These are phyloP conservation scores for Fusarium staphyleae DNA, from an alignment of 2,329 filamentous ascomycete species.

Conservation along the genomic window DNA sequence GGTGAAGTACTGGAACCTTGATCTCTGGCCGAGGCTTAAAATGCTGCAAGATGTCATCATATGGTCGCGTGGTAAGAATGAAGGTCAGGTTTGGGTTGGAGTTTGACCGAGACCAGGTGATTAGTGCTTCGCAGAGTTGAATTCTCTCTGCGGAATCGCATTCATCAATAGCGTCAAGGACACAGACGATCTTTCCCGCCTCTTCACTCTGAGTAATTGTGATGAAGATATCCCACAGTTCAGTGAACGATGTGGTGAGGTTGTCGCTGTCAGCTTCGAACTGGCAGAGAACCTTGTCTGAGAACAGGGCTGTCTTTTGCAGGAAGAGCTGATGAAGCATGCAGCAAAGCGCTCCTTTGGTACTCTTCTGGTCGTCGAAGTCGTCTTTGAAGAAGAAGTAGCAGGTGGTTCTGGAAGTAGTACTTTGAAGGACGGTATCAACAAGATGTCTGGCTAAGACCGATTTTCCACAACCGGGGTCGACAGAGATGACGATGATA, in stretches of 20 bases:
- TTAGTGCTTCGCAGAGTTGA: constrained; percentile 40
- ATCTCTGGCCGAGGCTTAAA: constrained; percentile 22
- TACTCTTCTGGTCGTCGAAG: constrained; percentile 45
- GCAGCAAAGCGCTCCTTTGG: constrained; percentile 43
- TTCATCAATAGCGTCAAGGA: constrained; percentile 54
- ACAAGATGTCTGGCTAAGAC: constrained; percentile 49
- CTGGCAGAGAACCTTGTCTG: constrained; percentile 26
- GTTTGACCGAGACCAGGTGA: constrained; percentile 7
- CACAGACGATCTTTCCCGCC: constrained; percentile 42
- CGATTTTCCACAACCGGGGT: constrained; percentile 55
- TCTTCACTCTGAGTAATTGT: constrained; percentile 9
- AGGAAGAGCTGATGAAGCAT: constrained; percentile 50
- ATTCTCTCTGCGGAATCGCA: constrained; percentile 38
- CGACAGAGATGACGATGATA: constrained; percentile 46
- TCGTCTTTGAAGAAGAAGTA: constrained; percentile 59
- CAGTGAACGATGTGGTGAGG: constrained; percentile 32
- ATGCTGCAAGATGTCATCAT: constrained; percentile 32
- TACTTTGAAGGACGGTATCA: constrained; percentile 40
- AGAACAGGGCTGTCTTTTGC: constrained; percentile 33
- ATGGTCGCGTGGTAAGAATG: constrained; percentile 45
- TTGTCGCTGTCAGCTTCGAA: constrained; percentile 28
- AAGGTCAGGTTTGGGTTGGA: constrained; percentile 44
- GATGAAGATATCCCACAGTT: constrained; percentile 45
- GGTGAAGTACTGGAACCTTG: constrained; percentile 21
- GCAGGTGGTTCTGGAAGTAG: constrained; percentile 36